Percentiles rank a stretch among this genome's conserved stretches.
phyloP scores from a whole-genome alignment of 1,139 yeast genomes.

The Sugiyamaella sp. region DNA sequence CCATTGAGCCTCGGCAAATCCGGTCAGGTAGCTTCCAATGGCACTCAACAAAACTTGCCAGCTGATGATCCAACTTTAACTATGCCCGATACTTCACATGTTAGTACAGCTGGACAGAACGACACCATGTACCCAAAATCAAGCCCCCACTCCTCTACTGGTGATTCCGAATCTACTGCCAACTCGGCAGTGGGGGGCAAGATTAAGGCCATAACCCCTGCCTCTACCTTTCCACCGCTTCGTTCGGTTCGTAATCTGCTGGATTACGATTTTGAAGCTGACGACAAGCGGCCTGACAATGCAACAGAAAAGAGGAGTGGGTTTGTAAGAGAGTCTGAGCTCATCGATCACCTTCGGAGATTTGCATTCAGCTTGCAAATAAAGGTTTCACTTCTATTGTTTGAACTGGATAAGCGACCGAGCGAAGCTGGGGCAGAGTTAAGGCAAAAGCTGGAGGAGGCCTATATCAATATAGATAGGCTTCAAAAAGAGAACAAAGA shows the following conservation, averaged over 20 bases:
- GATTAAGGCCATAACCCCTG: neutral
- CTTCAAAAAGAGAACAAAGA: constrained; percentile 8
- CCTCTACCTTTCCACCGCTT: neutral
- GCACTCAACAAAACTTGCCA: too few relatives aligned
- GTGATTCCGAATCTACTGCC: neutral
- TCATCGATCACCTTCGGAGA: constrained; percentile 3
- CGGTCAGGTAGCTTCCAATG: too few relatives aligned
- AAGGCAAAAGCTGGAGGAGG: constrained; percentile 3
- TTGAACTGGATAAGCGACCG: too few relatives aligned
- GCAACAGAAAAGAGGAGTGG: neutral
- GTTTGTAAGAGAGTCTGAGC: constrained; percentile 7
- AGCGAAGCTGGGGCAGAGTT: too few relatives aligned
- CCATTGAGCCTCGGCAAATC: too few relatives aligned
- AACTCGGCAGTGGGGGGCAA: neutral
- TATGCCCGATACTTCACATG: too few relatives aligned
- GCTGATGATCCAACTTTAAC: too few relatives aligned
- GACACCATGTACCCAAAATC: too few relatives aligned
- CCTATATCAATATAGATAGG: neutral
- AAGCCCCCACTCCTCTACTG: too few relatives aligned
- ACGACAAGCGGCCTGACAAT: neutral
- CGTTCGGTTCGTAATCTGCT: constrained; percentile 12
- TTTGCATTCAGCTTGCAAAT: constrained; percentile 3
- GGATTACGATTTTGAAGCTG: constrained; percentile 8
- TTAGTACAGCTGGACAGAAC: too few relatives aligned
- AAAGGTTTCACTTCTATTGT: neutral